Evolutionary conservation across 192 early-diverging fungal genomes (phyloP), one percentile per base, ranked within the genome.

Genomic region (Backusella westeae): DNA sequence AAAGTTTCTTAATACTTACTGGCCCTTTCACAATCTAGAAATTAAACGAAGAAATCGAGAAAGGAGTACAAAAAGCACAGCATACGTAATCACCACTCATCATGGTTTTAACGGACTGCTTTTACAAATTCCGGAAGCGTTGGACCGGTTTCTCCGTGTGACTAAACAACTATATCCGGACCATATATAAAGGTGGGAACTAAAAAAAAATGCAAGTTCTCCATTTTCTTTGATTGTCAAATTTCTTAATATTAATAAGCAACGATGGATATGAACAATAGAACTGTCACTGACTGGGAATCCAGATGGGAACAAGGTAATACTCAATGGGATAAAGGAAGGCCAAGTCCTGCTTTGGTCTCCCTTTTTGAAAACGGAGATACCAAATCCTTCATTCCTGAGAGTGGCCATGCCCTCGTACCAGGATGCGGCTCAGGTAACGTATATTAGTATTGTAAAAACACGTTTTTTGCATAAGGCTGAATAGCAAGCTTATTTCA

Each of bases 401-500:
- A 76, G 32, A 23, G 80, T 4, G 88, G 87, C 26, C 77, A 82
- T 41, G 90, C 84, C 5, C 75, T 91, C n/a, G 88, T 91, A 41
- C 90, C 90, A 9, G 90, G 89, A 29, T 90, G 89, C 49, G 90
- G 90, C 36, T 81, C 84, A 42, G 88, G 80, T 77, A 77, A 38
- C 32, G 29, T 34, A 63, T 39, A 39, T 39, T 39, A 39, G 9
- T 39, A 39, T 1, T 39, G 38, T 39, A 39, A 67, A 52, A 66
- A 39, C 8, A 15, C 4, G 65, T 23, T 44, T 44, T 35, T 26
- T 23, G 32, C 67, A 69, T 59, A 59, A 59, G 26, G 9, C 21
- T 59, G 6, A 63, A 63, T 26, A 63, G 10, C 7, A 63, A 49
- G n/a, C n/a, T 8, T 56, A 10, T 56, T 56, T 56, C 17, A 80